These are phyloP conservation scores for Juglanconis sp. DNA, from an alignment of 2,329 filamentous ascomycete genomes.

Conservation along the genomic window DNA sequence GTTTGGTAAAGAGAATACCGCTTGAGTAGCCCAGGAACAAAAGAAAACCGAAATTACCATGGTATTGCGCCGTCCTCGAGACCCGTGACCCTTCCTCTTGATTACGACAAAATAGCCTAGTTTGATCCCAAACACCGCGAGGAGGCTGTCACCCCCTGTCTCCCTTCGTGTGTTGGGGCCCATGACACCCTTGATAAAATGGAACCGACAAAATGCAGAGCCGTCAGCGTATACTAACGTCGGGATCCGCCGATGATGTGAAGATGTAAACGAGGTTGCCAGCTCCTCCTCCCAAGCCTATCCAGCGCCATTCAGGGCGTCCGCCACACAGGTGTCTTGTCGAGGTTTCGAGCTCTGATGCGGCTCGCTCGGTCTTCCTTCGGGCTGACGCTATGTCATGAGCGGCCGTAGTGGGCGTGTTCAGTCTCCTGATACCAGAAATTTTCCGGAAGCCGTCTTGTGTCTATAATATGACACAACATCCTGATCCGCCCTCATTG, in stretches of 20 bases:
- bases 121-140: slow-evolving; percentile 4
- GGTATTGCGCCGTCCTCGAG: slow-evolving; percentile 14
- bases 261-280: neutral
- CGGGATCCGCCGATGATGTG: neutral
- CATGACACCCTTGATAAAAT: neutral
- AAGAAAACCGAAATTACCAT: slow-evolving; percentile 12
- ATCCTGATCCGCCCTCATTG: slow-evolving; percentile 40
- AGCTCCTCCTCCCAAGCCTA: neutral
- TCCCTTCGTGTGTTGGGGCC: neutral
- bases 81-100: slow-evolving; percentile 10
- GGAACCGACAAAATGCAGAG: slow-evolving; percentile 5
- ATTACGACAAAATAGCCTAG: slow-evolving; percentile 8
- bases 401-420: neutral
- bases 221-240: slow-evolving; percentile 9
- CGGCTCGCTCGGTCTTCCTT: neutral
- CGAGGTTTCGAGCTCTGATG: neutral
- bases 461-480: slow-evolving; percentile 50
- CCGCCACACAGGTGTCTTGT: neutral
- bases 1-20: slow-evolving; percentile 1
- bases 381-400: neutral
- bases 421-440: neutral
- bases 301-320: neutral
- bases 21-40: slow-evolving; percentile 1
- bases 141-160: neutral
- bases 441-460: neutral